Base-by-base conservation (phyloP, 768 basidiomycete species). In the Pleurotus ostreatus region DNA sequence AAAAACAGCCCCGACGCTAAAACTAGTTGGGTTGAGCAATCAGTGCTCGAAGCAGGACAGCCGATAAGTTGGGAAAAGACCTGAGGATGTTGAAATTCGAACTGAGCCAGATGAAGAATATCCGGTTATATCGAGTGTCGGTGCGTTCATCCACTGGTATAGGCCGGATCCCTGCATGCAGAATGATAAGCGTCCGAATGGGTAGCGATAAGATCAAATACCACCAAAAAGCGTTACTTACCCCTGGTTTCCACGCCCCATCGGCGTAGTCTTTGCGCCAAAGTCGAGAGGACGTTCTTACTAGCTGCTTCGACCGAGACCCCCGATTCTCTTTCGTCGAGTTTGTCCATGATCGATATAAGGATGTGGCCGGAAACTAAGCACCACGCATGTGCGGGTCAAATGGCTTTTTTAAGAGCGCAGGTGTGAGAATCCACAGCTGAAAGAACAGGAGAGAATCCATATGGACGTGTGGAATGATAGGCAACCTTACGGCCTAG, bases 81-180 rank as follows among this genome's bases (percentile, higher is more conserved):
- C 78, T 76, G 46, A 89, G 74, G 48, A 89, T 83, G 62, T 89
- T 89, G 66, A 82, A 73, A 68, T 89, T 89, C 57, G 81, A 77
- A 0, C 88, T 82, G 64, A 90, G 85, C 85, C 85, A 91, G 7
- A 89, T 75, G 69, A 89, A 89, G 73, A 90, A 89, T 23, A 88
- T 76, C 61, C 88, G 88, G 68, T 72, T 80, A 62, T 80, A 81
- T 49, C 83, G 83, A 7, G 74, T 78, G 60, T 86, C 85, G 5
- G 71, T 81, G 39, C 86, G 78, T 55, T 83, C 75, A 44, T 82
- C 79, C 11, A 71, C 59, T 2, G 79, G 72, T 0, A 86, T 82
- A 9, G 87, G 88, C 22, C 76, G 66, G 37, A 82, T 81, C 0
- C 86, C 85, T 53, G 41, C 30, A 34, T 34, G 11, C 9, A 3